Conservation (phyloP, 495 filamentous ascomycete species). For the Neurospora sp. region DNA sequence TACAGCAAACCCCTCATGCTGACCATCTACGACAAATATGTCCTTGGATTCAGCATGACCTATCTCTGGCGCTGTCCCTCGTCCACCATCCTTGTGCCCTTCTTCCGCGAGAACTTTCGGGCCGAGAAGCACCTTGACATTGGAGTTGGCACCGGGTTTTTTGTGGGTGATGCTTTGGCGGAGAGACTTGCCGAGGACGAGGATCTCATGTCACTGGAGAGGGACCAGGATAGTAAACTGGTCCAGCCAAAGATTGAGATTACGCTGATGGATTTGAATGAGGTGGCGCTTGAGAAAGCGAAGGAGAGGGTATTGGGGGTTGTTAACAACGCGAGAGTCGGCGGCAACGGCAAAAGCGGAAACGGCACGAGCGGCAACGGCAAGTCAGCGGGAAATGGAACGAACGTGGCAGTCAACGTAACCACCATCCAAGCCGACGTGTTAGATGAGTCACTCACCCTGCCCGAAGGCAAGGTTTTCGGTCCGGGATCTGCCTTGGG, state of each 20-base stretch:
- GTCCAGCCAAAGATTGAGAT: slow-evolving; percentile 5
- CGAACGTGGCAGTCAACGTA: background rate
- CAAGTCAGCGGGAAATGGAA: background rate
- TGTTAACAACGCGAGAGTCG: background rate
- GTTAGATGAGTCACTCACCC: background rate
- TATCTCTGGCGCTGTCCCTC: slow-evolving; percentile 27
- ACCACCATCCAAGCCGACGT: slow-evolving; percentile 12
- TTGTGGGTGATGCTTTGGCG: slow-evolving; percentile 11
- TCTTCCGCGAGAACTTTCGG: slow-evolving; percentile 24
- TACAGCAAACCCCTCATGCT: slow-evolving; percentile 12
- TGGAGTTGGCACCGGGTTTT: slow-evolving; percentile 31
- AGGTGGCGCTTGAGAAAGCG: slow-evolving; percentile 12
- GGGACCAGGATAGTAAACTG: background rate
- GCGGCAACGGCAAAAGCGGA: background rate
- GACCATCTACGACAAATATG: slow-evolving; percentile 22
- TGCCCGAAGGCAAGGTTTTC: background rate
- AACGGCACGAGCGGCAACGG: background rate
- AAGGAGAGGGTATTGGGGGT: slow-evolving; percentile 5
- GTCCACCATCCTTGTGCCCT: slow-evolving; percentile 21
- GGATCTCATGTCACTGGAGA: background rate
- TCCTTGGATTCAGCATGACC: slow-evolving; percentile 23
- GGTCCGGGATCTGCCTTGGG: background rate
- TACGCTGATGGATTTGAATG: slow-evolving; percentile 23
- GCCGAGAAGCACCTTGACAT: slow-evolving; percentile 28
- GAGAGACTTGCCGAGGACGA: slow-evolving; percentile 1